Conservation (phyloP, 768 basidiomycete genomes). For the Tubosaeta brunneosetosa region DNA sequence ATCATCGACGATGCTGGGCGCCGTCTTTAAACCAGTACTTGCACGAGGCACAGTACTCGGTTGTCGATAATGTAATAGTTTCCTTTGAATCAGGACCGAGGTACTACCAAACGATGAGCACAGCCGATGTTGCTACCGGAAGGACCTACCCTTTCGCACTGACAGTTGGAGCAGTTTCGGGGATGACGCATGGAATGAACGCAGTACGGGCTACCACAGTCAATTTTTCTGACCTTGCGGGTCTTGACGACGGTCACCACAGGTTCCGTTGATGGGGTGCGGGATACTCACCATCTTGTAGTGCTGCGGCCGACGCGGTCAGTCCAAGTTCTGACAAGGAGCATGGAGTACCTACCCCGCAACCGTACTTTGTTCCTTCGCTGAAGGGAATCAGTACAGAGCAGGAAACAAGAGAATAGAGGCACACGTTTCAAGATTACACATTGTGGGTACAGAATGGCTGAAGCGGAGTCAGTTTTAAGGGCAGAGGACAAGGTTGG, state of each 20-base stretch:
- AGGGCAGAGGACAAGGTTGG: background rate
- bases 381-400: slow-evolving; percentile 37
- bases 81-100: slow-evolving; percentile 68
- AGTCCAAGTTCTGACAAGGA: background rate
- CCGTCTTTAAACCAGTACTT: slow-evolving; percentile 54
- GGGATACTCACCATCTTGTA: slow-evolving; percentile 59
- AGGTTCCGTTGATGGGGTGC: slow-evolving; percentile 7
- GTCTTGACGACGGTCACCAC: slow-evolving; percentile 26
- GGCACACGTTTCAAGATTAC: slow-evolving; percentile 52
- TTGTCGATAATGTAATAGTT: slow-evolving; percentile 46
- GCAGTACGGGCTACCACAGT: slow-evolving; percentile 36
- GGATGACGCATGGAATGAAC: slow-evolving; percentile 38
- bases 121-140: background rate
- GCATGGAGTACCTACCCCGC: slow-evolving; percentile 45
- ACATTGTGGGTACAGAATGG: slow-evolving; percentile 36
- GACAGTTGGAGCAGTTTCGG: slow-evolving; percentile 38
- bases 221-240: slow-evolving; percentile 31
- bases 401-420: slow-evolving; percentile 9
- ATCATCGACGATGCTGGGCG: slow-evolving; percentile 35
- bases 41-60: slow-evolving; percentile 54
- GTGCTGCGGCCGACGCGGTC: slow-evolving; percentile 40
- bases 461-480: background rate
- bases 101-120: slow-evolving; percentile 36
- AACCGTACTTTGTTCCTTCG: slow-evolving; percentile 71
- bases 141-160: slow-evolving; percentile 40